phyloP scores from a whole-genome alignment of 306 rosid genomes.

The Dryas octopetala region DNA sequence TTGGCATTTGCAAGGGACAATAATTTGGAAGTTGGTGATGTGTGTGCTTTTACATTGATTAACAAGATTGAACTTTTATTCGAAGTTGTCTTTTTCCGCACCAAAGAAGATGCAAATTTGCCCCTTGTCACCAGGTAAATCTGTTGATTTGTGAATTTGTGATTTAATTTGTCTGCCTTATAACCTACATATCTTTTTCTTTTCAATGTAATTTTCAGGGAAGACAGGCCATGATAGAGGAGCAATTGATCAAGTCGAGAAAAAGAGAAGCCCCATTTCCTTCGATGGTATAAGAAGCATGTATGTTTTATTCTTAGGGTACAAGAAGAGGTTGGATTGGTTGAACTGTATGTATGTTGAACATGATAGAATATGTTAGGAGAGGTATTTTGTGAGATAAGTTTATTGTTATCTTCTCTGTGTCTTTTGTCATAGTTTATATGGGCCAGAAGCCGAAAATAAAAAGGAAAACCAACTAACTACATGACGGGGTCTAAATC shows the following conservation, averaged over 20 bases:
- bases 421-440: too few relatives aligned
- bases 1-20: not conserved
- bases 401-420: too few relatives aligned
- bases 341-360: too few relatives aligned
- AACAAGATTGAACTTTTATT: not conserved
- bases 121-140: not conserved
- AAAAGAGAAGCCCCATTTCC: not conserved
- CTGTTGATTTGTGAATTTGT: not conserved
- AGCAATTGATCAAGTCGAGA: not conserved
- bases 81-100: not conserved
- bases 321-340: too few relatives aligned
- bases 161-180: not conserved
- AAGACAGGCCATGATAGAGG: not conserved
- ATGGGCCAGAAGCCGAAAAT: too few relatives aligned
- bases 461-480: too few relatives aligned
- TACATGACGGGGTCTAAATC: too few relatives aligned
- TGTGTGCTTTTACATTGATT: conserved; percentile 9
- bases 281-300: not conserved
- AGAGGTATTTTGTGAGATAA: too few relatives aligned
- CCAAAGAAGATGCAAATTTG: not conserved
- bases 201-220: not conserved
- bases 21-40: conserved; percentile 14
- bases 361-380: too few relatives aligned
- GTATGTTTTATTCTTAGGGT: too few relatives aligned
- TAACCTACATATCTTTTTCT: not conserved